phyloP scores from a whole-genome alignment of 345 rosid genomes.

The Citrus unshiu region DNA sequence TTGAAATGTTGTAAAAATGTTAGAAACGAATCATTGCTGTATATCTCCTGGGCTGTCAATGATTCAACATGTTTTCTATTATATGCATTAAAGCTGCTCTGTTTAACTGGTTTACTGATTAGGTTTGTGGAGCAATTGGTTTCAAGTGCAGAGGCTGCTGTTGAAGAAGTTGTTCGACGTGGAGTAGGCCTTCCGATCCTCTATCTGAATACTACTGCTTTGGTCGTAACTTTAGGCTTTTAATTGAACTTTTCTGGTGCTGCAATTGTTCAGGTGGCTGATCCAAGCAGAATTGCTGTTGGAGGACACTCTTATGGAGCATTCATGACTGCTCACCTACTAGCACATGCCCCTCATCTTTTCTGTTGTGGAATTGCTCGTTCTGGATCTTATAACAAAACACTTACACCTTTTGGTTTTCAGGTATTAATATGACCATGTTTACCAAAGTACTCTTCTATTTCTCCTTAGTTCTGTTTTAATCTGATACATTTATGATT shows the following conservation, averaged over 20 bases:
- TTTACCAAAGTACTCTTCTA: not conserved
- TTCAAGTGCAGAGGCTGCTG: slow-evolving; percentile 98
- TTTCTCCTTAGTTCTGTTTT: not conserved
- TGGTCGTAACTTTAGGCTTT: not conserved
- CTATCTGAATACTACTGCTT: not conserved
- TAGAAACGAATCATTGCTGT: too few species aligned
- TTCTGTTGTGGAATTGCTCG: slow-evolving; percentile 95
- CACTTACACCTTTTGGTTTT: slow-evolving; percentile 97
- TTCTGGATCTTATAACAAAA: slow-evolving; percentile 96
- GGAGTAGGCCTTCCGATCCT: slow-evolving; percentile 54
- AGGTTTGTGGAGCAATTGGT: slow-evolving; percentile 96
- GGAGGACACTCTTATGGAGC: slow-evolving; percentile 99
- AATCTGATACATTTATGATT: slow-evolving; percentile 12
- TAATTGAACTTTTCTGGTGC: slow-evolving; percentile 17
- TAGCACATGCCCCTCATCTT: slow-evolving; percentile 97
- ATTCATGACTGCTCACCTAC: slow-evolving; percentile 97
- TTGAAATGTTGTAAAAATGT: too few species aligned
- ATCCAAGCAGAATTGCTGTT: slow-evolving; percentile 82
- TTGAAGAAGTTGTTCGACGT: slow-evolving; percentile 85
- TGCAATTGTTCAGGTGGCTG: slow-evolving; percentile 63
- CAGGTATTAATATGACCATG: slow-evolving; percentile 48
- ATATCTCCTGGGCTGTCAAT: too few species aligned
- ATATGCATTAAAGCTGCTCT: not conserved
- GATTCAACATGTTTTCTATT: too few species aligned
- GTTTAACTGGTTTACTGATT: slow-evolving; percentile 13